A percentile compares a stretch with the other conserved stretches of the same genome.
phyloP scores from a whole-genome alignment of 768 basidiomycete species.

The Peribolospora baueri region DNA sequence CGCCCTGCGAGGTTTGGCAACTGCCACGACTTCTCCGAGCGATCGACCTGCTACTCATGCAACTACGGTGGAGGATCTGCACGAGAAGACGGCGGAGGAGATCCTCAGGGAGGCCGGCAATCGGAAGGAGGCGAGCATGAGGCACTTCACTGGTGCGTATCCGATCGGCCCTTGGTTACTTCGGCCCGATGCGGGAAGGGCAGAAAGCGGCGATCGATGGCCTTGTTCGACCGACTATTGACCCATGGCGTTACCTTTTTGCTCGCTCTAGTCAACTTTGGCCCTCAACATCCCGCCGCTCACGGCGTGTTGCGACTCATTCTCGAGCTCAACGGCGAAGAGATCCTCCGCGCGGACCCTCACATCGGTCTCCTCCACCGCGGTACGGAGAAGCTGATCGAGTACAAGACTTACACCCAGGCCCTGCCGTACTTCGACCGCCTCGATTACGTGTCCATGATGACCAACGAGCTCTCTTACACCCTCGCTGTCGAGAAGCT shows the following conservation, averaged over 20 bases:
- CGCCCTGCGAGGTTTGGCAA: background rate
- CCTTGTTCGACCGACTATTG: background rate
- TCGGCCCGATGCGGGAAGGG: background rate
- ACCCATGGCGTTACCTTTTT: background rate
- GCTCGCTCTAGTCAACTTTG: background rate
- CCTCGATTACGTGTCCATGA: slow-evolving; percentile 98
- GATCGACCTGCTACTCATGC: background rate
- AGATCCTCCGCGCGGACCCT: slow-evolving; percentile 32
- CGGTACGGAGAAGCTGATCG: slow-evolving; percentile 94
- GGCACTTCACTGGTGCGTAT: slow-evolving; percentile 56
- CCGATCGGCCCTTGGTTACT: background rate
- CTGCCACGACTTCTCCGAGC: background rate
- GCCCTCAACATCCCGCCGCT: slow-evolving; percentile 94
- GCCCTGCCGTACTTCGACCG: slow-evolving; percentile 97
- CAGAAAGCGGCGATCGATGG: background rate
- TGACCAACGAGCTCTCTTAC: slow-evolving; percentile 98
- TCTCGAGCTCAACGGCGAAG: slow-evolving; percentile 89
- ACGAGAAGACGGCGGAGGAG: slow-evolving; percentile 50
- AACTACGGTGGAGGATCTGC: slow-evolving; percentile 51
- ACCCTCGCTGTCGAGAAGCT: slow-evolving; percentile 93
- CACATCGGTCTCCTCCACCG: slow-evolving; percentile 91
- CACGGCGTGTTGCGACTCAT: slow-evolving; percentile 97
- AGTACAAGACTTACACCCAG: slow-evolving; percentile 95
- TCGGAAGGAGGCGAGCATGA: slow-evolving; percentile 45
- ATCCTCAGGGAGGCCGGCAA: slow-evolving; percentile 40